Percentiles rank a stretch among this genome's conserved stretches.
Conservation (phyloP, 306 rosid genomes). For the Erythrophleum fordii region DNA sequence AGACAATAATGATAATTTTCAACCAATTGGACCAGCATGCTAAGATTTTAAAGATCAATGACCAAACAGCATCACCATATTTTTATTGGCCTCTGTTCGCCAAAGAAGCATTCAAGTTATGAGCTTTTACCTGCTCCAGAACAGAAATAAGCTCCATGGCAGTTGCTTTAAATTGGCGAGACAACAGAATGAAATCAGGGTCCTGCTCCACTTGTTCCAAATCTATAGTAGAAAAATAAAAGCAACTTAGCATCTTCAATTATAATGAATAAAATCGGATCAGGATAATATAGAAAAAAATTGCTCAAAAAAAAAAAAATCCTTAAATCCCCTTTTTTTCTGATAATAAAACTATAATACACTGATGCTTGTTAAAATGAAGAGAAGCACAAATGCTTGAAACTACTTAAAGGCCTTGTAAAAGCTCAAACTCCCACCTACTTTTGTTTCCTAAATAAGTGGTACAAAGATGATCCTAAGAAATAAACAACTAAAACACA, state of each 20-base stretch:
- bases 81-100: slow-evolving; percentile 17
- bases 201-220: slow-evolving; percentile 98
- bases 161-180: slow-evolving; percentile 94
- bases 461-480: slow-evolving; percentile 2
- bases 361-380: not conserved
- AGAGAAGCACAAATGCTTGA: slow-evolving; percentile 19
- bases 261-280: slow-evolving; percentile 40
- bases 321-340: not conserved
- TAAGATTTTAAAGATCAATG: slow-evolving; percentile 17
- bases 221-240: slow-evolving; percentile 63
- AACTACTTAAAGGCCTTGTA: slow-evolving; percentile 36
- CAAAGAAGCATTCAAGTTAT: slow-evolving; percentile 22
- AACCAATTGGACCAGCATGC: slow-evolving; percentile 26
- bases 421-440: slow-evolving; percentile 14
- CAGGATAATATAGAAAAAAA: slow-evolving; percentile 30
- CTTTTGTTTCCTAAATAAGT: slow-evolving; percentile 17
- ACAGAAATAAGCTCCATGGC: slow-evolving; percentile 92
- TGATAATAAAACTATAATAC: slow-evolving; percentile 5
- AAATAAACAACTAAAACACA: slow-evolving; percentile 13
- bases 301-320: slow-evolving; percentile 7
- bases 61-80: slow-evolving; percentile 33
- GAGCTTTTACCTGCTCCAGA: slow-evolving; percentile 89
- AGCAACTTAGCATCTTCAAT: slow-evolving; percentile 50
- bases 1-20: slow-evolving; percentile 23
- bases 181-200: slow-evolving; percentile 76